phyloP scores from a whole-genome alignment of 2,329 filamentous ascomycete genomes.

The Monosporascus sp. region DNA sequence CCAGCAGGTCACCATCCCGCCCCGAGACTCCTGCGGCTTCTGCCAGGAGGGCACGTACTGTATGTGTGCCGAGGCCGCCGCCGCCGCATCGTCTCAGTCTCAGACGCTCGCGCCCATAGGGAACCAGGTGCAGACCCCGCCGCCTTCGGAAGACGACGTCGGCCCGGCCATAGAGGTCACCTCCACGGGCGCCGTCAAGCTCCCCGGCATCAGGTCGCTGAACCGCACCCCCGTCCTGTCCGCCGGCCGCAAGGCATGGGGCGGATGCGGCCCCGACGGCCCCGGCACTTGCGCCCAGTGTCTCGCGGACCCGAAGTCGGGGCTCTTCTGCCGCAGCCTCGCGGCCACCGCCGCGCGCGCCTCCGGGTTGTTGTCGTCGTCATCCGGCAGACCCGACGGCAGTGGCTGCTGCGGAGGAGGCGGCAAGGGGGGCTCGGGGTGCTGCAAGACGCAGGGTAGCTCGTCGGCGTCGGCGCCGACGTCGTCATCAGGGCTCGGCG shows the following conservation, averaged over 20 bases:
- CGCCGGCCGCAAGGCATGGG: constrained; percentile 16
- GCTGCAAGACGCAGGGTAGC: constrained; percentile 50
- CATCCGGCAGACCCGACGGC: background rate
- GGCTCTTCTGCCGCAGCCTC: constrained; percentile 76
- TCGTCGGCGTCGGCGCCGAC: constrained; percentile 20
- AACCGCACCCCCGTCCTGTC: constrained; percentile 21
- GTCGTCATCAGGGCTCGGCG: constrained; percentile 31
- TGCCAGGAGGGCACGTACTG: constrained; percentile 79
- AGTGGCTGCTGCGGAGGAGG: constrained; percentile 57
- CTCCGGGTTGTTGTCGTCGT: constrained; percentile 8
- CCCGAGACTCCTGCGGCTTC: constrained; percentile 72
- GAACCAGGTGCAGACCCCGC: constrained; percentile 51
- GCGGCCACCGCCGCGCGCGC: constrained; percentile 57
- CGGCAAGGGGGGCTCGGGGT: constrained; percentile 52
- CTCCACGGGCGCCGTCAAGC: constrained; percentile 54
- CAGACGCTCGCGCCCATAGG: constrained; percentile 35
- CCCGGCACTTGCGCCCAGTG: constrained; percentile 78
- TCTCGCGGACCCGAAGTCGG: constrained; percentile 69
- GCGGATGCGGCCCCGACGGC: constrained; percentile 57
- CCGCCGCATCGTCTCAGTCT: constrained; percentile 30
- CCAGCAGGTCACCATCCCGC: constrained; percentile 29
- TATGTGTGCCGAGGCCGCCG: constrained; percentile 62
- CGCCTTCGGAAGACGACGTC: constrained; percentile 56
- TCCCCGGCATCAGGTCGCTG: constrained; percentile 40
- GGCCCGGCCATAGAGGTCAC: constrained; percentile 54